Base-by-base conservation (phyloP, 2,329 filamentous ascomycete species). In the Rhynchosporium graminicola region DNA sequence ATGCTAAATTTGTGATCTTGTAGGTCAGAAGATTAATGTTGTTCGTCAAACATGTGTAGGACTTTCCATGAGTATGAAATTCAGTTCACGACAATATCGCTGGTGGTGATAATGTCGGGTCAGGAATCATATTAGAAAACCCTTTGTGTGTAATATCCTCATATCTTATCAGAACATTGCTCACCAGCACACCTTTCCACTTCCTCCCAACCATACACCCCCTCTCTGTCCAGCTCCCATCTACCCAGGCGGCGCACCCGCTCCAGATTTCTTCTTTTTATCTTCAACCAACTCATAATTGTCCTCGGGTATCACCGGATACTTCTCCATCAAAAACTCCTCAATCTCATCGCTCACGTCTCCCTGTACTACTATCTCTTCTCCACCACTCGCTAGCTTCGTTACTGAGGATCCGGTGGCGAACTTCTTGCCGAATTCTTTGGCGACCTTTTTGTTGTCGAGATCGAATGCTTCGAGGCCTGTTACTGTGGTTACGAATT, bases 341-440 rank as follows among this genome's bases (percentile, higher is more conserved):
- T 91, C 85, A 67, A 99, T 88, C 78, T 99, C 95, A 72, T 95
- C 91, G 76, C 92, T 96, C 66, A 99, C 87, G 78, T 99, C 95
- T 40, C 95, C 95, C 79, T 99, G 95, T 26, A 99, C 92, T 4
- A 96, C 96, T 75, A 99, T 98, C 79, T 98, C 95, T 78, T 99
- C 95, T 20, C 90, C 90, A 28, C 91, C 92, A 60, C 87, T 87
- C 0, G 92, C 84, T 1, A 90, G 85, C 79, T 97, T 97, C 8
- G 94, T 98, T 50, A 99, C 95, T 50, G 89, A 93, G 15, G 88
- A 89, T 0, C 95, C 95, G 9, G 95, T 98, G 36, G 95, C 95
- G 74, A 99, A 98, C 79, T 97, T 98, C 85, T 98, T 99, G 66
- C 95, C 95, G 70, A 98, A 88, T 73, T 98, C 95, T 81, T 98